These are phyloP conservation scores for Avena sativa DNA, from an alignment of 176 grass and related monocot species.

Conservation along the genomic window DNA sequence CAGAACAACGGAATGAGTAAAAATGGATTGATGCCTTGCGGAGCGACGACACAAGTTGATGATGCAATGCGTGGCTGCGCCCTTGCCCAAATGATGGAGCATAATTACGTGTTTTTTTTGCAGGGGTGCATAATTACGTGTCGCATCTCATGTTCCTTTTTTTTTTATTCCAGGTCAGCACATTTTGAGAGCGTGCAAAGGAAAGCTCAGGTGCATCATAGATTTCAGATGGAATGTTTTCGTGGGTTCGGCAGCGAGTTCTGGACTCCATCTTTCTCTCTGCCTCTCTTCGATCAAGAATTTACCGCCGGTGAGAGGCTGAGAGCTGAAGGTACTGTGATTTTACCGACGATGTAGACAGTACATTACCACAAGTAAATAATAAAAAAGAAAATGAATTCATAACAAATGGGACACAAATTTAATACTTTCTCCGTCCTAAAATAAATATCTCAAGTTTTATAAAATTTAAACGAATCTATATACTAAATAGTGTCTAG, in stretches of 20 bases:
- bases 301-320: too few species aligned
- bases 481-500: too few species aligned
- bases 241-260: not conserved
- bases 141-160: not conserved
- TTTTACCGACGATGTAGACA: too few species aligned
- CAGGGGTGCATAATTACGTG: slow-evolving; percentile 2
- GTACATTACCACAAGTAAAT: too few species aligned
- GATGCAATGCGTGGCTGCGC: not conserved
- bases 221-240: not conserved
- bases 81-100: slow-evolving; percentile 32
- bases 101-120: not conserved
- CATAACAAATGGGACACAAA: too few species aligned
- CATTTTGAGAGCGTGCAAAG: slow-evolving; percentile 7
- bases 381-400: too few species aligned
- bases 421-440: too few species aligned
- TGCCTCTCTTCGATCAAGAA: not conserved
- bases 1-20: slow-evolving; percentile 8
- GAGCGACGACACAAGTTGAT: not conserved
- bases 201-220: not conserved
- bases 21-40: not conserved
- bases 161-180: not conserved
- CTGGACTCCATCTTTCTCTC: not conserved
- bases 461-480: too few species aligned
- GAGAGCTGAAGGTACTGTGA: not conserved
- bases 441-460: too few species aligned